Conservation (phyloP, 495 filamentous ascomycete species). For the Penicillium salamii region DNA sequence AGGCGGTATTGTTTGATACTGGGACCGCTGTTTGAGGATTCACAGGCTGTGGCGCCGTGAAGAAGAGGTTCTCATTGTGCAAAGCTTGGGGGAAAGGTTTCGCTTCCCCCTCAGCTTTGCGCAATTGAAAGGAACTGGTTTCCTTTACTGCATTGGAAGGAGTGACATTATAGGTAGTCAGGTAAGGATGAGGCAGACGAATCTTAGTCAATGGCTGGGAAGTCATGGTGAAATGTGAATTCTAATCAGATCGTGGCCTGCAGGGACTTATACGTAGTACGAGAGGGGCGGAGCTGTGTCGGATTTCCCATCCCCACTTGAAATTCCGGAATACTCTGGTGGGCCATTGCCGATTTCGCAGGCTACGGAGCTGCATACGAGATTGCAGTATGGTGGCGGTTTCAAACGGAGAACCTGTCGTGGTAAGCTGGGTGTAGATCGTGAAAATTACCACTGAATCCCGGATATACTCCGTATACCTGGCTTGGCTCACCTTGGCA, state of each 20-base stretch:
- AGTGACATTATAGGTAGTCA: slow-evolving; percentile 29
- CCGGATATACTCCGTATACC: no score
- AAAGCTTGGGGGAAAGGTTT: slow-evolving; percentile 28
- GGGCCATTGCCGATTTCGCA: not conserved
- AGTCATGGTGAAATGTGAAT: slow-evolving; percentile 9
- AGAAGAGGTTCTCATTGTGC: slow-evolving; percentile 24
- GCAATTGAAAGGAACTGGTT: slow-evolving; percentile 17
- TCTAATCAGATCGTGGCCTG: not conserved
- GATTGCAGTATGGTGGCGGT: not conserved
- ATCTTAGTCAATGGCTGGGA: slow-evolving; percentile 22
- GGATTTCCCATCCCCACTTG: not conserved
- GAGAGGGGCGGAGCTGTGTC: not conserved
- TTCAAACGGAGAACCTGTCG: not conserved
- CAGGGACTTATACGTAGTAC: not conserved
- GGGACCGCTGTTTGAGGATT: slow-evolving; percentile 21
- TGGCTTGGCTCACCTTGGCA: not conserved
- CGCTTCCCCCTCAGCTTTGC: slow-evolving; percentile 21
- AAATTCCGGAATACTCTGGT: not conserved
- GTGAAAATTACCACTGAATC: no score
- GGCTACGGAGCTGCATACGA: not conserved
- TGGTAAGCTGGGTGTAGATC: not conserved
- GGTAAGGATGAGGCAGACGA: slow-evolving; percentile 27
- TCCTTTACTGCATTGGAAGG: slow-evolving; percentile 1
- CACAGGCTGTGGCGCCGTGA: slow-evolving; percentile 29
- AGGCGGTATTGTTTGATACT: slow-evolving; percentile 42